phyloP scores from a whole-genome alignment of 768 basidiomycete species.

The Nidula microcarpa region DNA sequence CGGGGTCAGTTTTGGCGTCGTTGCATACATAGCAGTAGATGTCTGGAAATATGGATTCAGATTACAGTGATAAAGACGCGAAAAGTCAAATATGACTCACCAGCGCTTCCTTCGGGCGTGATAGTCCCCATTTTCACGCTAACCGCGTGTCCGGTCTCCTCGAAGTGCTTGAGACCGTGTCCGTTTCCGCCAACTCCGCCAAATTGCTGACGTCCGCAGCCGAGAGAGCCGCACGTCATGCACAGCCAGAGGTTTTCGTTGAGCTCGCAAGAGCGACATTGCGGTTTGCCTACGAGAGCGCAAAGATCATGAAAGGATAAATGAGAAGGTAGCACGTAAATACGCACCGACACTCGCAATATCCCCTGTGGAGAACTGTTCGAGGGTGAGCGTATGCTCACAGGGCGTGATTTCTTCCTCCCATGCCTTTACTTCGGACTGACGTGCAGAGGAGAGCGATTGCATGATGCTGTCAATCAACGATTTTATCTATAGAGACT shows the following conservation, averaged over 20 bases:
- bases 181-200: conserved; percentile 85
- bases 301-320: too few species aligned
- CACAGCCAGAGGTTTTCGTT: conserved; percentile 96
- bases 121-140: conserved; percentile 96
- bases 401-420: conserved; percentile 90
- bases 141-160: conserved; percentile 69
- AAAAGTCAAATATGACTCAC: conserved; percentile 35
- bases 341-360: conserved; percentile 54
- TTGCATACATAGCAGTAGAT: conserved; percentile 93
- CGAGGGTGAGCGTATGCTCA: conserved; percentile 63
- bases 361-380: conserved; percentile 37
- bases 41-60: conserved; percentile 40
- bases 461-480: conserved; percentile 70
- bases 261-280: conserved; percentile 80
- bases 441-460: conserved; percentile 84
- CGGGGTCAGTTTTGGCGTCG: conserved; percentile 77
- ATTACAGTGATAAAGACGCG: neutral
- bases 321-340: neutral
- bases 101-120: conserved; percentile 89
- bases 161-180: conserved; percentile 80
- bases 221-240: conserved; percentile 83
- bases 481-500: conserved; percentile 32
- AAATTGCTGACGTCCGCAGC: conserved; percentile 84
- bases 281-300: conserved; percentile 58
- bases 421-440: conserved; percentile 96